phyloP scores from a whole-genome alignment of 1,139 yeast genomes.

The Trichomonascaceae sp. region DNA sequence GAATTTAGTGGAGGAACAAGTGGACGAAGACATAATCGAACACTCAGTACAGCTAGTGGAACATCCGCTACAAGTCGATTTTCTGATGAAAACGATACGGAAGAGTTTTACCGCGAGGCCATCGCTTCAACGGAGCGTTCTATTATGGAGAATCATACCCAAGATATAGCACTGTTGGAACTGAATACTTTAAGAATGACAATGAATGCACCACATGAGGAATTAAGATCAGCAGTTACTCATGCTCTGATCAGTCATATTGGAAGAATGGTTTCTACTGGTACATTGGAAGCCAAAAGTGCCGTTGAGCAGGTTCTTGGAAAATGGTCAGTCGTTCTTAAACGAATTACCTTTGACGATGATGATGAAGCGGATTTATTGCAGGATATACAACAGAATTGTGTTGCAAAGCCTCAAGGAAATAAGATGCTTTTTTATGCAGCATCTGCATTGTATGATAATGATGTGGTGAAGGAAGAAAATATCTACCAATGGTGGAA shows the following conservation, averaged over 20 bases:
- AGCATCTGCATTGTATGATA: conserved; percentile 64
- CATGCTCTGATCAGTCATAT: conserved; percentile 65
- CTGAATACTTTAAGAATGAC: conserved; percentile 94
- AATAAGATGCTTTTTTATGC: conserved; percentile 54
- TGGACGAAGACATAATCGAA: conserved; percentile 19
- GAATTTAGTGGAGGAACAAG: conserved; percentile 10
- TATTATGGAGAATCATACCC: conserved; percentile 82
- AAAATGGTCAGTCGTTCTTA: conserved; percentile 73
- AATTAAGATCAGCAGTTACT: conserved; percentile 77
- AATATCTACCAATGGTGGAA: conserved; percentile 80
- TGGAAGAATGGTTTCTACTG: conserved; percentile 66
- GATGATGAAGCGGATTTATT: conserved; percentile 75
- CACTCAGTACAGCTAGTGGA: conserved; percentile 21
- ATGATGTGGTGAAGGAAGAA: conserved; percentile 78
- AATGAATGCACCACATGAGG: conserved; percentile 91
- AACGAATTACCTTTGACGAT: conserved; percentile 59
- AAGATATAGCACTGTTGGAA: conserved; percentile 88
- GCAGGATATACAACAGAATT: conserved; percentile 48
- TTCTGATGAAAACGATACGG: conserved; percentile 53
- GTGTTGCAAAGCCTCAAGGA: conserved; percentile 38
- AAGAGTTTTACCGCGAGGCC: conserved; percentile 82
- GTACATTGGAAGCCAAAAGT: conserved; percentile 64
- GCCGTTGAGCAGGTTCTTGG: conserved; percentile 71
- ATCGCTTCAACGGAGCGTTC: conserved; percentile 91
- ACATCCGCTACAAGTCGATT: conserved; percentile 17